Base-by-base conservation (phyloP, 2,329 filamentous ascomycete species). In the Exserohilum turcica region DNA sequence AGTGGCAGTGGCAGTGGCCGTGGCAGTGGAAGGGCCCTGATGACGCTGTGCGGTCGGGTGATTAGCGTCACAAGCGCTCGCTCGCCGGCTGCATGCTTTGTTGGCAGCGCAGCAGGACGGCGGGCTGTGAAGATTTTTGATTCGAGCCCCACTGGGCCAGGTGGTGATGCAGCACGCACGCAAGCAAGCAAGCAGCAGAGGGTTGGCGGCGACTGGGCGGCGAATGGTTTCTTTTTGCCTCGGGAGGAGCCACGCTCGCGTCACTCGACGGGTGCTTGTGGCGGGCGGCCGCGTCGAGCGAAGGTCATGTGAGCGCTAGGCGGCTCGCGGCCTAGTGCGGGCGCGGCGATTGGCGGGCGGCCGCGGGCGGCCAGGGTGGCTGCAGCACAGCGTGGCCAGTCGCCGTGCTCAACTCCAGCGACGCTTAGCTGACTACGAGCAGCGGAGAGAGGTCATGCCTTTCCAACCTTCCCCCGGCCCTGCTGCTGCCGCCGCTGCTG, bases 361-460 rank as follows among this genome's bases (percentile, higher is more conserved):
- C 55, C 47, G 56, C 46, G 43, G 45, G 62, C 58, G 57, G 49
- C 46, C 56, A 56, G 49, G 54, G 54, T 59, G 54, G 56, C 40
- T 52, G 57, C 60, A 57, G 60, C 55, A 59, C 56, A 60, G 63
- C 60, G 65, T 67, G 66, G 64, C 68, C 68, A 64, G 54, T 61
- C 54, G 60, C 62, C 64, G 61, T 67, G 65, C 67, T 64, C 65
- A 68, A 66, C 66, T 70, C 65, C 68, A 70, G 63, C 65, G 59
- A 72, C 66, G 64, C 66, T 68, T 66, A 64, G 68, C 70, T 71
- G 68, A 70, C 70, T 55, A 63, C 68, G 68, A 63, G 58, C 59
- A 47, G 31, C n/a, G n/a, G n/a, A n/a, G 65, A 24, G 54, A 65
- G 67, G 67, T 66, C 66, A 72, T 73, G 69, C 64, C 55, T 65